phyloP scores from a whole-genome alignment of 2,329 filamentous ascomycete genomes.

The Fusarium hostae region DNA sequence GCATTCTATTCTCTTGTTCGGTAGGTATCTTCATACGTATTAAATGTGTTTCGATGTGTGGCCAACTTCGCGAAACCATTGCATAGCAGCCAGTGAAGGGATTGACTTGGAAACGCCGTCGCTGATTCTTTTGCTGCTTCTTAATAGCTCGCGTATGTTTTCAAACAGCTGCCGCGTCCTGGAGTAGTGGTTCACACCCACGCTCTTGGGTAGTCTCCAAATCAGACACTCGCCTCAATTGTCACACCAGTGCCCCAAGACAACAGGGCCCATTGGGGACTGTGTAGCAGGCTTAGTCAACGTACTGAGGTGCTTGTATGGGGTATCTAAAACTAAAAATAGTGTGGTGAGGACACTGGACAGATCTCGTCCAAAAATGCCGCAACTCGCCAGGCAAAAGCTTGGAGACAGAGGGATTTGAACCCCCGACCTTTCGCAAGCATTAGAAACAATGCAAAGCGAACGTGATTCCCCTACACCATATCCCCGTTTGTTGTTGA shows the following conservation, averaged over 20 bases:
- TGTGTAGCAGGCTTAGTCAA: not conserved
- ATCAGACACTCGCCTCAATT: not conserved
- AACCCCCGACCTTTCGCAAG: conserved; percentile 46
- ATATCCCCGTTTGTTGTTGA: conserved; percentile 37
- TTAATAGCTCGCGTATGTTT: too few species aligned
- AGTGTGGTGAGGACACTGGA: not conserved
- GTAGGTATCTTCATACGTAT: too few species aligned
- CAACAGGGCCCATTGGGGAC: not conserved
- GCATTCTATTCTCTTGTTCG: not conserved
- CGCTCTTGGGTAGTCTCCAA: not conserved
- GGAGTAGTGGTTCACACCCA: not conserved
- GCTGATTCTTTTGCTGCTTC: not conserved
- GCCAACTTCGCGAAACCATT: not conserved
- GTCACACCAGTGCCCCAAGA: not conserved
- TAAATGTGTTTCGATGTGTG: too few species aligned
- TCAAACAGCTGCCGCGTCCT: not conserved
- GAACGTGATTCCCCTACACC: conserved; percentile 46
- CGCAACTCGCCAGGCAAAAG: not conserved
- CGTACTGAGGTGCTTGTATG: not conserved
- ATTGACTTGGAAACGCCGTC: not conserved
- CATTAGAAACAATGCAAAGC: conserved; percentile 40
- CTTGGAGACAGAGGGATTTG: conserved; percentile 47
- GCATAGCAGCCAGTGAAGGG: not conserved
- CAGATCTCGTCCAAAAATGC: not conserved
- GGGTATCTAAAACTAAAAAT: not conserved